Evolutionary conservation across 805 yeast species (phyloP), one percentile per base, ranked within the genome.

Genomic region (Komagataella pseudopastoris): DNA sequence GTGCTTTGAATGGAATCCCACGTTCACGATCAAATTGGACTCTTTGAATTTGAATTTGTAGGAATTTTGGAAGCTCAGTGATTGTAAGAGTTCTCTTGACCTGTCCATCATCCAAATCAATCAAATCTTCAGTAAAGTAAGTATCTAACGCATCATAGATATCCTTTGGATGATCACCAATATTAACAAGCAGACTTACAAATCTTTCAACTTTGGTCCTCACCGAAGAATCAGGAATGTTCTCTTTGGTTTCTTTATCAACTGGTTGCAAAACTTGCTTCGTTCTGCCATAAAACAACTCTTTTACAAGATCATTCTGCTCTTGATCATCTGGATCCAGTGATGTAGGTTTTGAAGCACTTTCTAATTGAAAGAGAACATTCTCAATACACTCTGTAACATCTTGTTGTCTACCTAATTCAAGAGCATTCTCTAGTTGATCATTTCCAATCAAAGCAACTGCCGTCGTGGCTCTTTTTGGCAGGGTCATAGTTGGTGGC

Each of bases 301-400:
- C 71, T 59, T 90, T 91, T 46, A 93, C 75, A 23, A 88, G 63
- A 64, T 93, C 99, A 51, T 75, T 66, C 61, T 91, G 97, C 63
- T 91, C 98, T 20, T 80, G 76, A 58, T 89, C 90, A 1, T 67
- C 75, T 12, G 39, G n/a, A 50, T 85, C 95, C 48, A 83, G 60
- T 1, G 65, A 64, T 14, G 71, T 72, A 0, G 96, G 95, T 50
- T 76, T 80, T 52, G 86, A 73, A 0, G 96, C 95, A 23, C 95
- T 87, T 62, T 91, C 97, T 44, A 93, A 70, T 63, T 91, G 98
- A 56, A 84, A 86, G 12, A 90, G 72, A 6, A 93, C 97, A 63
- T 93, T 93, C 51, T 90, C 95, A 60, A 91, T 89, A 65, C 98
- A 91, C 63, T 93, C 99, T 0, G 97, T 89, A 17, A 93, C 98